A percentile compares a stretch with the other conserved stretches of the same genome.
Evolutionary conservation across 2,329 filamentous ascomycete species (phyloP).

Genomic region (Aureobasidium lini): DNA sequence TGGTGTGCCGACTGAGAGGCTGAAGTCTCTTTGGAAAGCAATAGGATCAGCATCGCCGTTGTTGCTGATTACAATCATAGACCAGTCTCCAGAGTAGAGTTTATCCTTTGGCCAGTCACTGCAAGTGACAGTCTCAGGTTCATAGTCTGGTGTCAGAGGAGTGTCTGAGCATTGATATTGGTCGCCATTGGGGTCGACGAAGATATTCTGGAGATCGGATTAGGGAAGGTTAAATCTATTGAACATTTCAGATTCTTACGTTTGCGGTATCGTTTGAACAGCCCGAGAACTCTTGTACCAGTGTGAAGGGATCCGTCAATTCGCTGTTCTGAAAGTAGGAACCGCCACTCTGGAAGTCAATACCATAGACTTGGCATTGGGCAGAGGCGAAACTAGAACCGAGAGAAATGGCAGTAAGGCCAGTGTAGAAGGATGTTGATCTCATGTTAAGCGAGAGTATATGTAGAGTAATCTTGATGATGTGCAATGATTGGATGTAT

Average conservation of each 20-base stretch:
- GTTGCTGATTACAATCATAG: constrained; percentile 35
- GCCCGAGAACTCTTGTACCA: constrained; percentile 37
- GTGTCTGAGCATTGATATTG: constrained; percentile 36
- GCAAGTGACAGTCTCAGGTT: constrained; percentile 9
- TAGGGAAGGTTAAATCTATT: not conserved
- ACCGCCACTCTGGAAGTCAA: constrained; percentile 36
- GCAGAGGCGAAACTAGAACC: not conserved
- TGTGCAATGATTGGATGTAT: not conserved
- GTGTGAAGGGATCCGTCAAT: constrained; percentile 34
- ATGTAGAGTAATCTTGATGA: not conserved
- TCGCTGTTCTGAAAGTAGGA: constrained; percentile 39
- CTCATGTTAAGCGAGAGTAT: not conserved
- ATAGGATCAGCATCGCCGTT: constrained; percentile 37
- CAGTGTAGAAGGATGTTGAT: not conserved
- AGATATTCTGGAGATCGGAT: constrained; percentile 24
- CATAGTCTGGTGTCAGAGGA: constrained; percentile 32
- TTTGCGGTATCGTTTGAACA: constrained; percentile 34
- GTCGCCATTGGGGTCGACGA: constrained; percentile 33
- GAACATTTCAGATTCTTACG: not conserved
- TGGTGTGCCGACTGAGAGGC: constrained; percentile 29
- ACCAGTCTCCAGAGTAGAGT: constrained; percentile 36
- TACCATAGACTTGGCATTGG: constrained; percentile 22
- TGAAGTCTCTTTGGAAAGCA: constrained; percentile 36
- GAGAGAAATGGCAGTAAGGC: not conserved
- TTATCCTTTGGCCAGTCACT: constrained; percentile 27